A percentile compares a stretch with the other conserved stretches of the same genome.
Evolutionary conservation across 139 green algal genomes (phyloP).

Genomic region (Picochlorum sp.): DNA sequence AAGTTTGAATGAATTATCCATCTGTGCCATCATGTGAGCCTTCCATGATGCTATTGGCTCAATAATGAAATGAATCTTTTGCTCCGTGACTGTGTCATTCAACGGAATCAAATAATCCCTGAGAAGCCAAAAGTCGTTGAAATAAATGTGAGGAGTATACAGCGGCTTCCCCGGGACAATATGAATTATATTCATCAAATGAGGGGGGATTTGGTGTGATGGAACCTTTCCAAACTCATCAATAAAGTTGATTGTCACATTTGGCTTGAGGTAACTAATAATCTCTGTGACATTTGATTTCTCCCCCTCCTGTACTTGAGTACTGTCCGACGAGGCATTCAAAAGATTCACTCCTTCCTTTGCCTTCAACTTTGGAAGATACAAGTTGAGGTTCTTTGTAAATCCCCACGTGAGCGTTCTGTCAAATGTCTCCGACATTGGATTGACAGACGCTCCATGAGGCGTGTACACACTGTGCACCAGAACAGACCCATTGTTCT

Average conservation of each 20-base stretch:
- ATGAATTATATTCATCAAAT: slow-evolving; percentile 29
- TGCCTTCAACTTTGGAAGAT: slow-evolving; percentile 33
- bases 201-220: slow-evolving; percentile 13
- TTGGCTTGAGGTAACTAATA: slow-evolving; percentile 67
- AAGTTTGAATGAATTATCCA: slow-evolving; percentile 81
- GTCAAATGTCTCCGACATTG: slow-evolving; percentile 22
- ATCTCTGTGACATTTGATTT: slow-evolving; percentile 20
- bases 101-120: slow-evolving; percentile 51
- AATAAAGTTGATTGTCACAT: slow-evolving; percentile 76
- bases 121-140: slow-evolving; percentile 79
- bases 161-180: slow-evolving; percentile 34
- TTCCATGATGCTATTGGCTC: slow-evolving; percentile 47
- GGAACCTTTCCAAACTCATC: slow-evolving; percentile 59
- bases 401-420: neutral
- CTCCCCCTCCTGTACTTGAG: slow-evolving; percentile 1
- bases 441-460: slow-evolving; percentile 18
- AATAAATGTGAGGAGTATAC: slow-evolving; percentile 56
- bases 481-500: slow-evolving; percentile 76
- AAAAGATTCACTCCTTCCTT: slow-evolving; percentile 64
- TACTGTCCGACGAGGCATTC: slow-evolving; percentile 20
- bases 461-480: slow-evolving; percentile 67
- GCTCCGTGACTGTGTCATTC: slow-evolving; percentile 59
- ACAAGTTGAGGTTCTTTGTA: slow-evolving; percentile 29
- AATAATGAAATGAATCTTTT: slow-evolving; percentile 57
- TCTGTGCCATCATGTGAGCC: slow-evolving; percentile 62